Evolutionary conservation across 495 filamentous ascomycete genomes (phyloP), one percentile per base, ranked within the genome.

Genomic region (Lophium mytilinum): DNA sequence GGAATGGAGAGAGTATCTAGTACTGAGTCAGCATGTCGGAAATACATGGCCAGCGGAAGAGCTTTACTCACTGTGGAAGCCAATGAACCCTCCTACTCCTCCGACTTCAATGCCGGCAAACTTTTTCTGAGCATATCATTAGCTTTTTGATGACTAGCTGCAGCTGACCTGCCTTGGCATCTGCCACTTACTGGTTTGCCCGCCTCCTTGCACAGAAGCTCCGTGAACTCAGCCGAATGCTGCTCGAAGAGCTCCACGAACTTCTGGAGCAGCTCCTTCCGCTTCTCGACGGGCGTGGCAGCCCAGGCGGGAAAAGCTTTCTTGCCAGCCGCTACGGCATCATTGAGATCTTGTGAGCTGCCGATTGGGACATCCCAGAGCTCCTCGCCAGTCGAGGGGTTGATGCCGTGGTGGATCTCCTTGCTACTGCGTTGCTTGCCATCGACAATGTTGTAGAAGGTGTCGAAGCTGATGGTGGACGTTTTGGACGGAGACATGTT

Each of bases 281-380:
- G 76, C 64, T 81, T 72, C n/a, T 76, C 72, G 4, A 79, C 58
- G 6, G 76, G 65, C 9, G 72, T 74, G 50, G 75, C 70, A 14
- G 72, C 71, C 81, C 80, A 84, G 37, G 53, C 65, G 15, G 72
- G 64, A 64, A 79, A 83, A 0, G 80, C 82, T 24, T 63, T 62
- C 19, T 68, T 65, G 1, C 72, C 81, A 7, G 73, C 70, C 0
- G 58, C 50, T 0, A 81, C 78, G 9, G 82, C 80, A 18, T 70
- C 68, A 57, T 84, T 75, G 18, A 86, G 70, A 50, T 86, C 82
- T 39, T 75, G 64, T 33, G 74, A 68, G 4, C 69, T 77, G 0
- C 73, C 73, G 42, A 84, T 67, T 0, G 81, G 79, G 9, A 84
- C 79, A 36, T 75, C 73, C 56, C 78, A 78, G 36, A 80, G 75